Evolutionary conservation across 768 basidiomycete genomes (phyloP).

Genomic region (Tubosaeta sp.): DNA sequence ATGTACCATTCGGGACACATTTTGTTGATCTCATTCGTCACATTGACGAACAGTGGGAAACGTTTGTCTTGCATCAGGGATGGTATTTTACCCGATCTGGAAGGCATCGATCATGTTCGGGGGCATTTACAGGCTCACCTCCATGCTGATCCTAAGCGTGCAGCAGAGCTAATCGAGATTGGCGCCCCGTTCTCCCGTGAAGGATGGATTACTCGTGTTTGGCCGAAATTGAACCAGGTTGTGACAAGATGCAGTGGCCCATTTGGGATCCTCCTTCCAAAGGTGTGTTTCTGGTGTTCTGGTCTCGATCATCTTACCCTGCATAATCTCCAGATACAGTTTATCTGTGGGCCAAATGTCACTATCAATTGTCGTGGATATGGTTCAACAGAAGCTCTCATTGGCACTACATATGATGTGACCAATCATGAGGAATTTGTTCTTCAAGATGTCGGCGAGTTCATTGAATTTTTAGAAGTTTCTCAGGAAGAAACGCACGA

Average conservation of each 20-base stretch:
- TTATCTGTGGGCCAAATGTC: slow-evolving; percentile 12
- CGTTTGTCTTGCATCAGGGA: slow-evolving; percentile 10
- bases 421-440: slow-evolving; percentile 10
- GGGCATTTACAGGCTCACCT: slow-evolving; percentile 13
- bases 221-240: slow-evolving; percentile 11
- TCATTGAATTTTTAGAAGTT: slow-evolving; percentile 20
- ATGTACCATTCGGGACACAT: background rate
- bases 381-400: slow-evolving; percentile 7
- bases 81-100: slow-evolving; percentile 15
- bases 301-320: background rate
- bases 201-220: slow-evolving; percentile 18
- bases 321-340: slow-evolving; percentile 5
- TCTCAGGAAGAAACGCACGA: slow-evolving; percentile 7
- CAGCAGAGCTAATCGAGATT: slow-evolving; percentile 16
- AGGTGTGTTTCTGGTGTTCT: slow-evolving; percentile 1
- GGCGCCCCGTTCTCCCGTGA: slow-evolving; percentile 12
- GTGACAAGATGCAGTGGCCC: slow-evolving; percentile 12
- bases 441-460: background rate
- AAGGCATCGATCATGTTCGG: slow-evolving; percentile 14
- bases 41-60: background rate
- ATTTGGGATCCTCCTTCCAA: slow-evolving; percentile 13
- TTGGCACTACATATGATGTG: background rate
- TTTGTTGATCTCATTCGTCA: background rate
- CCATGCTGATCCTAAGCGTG: slow-evolving; percentile 11
- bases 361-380: slow-evolving; percentile 4